Percentiles rank a stretch among this genome's conserved stretches.
These are phyloP conservation scores for Populus hybrid DNA, from an alignment of 441 rosid species.

Conservation along the genomic window DNA sequence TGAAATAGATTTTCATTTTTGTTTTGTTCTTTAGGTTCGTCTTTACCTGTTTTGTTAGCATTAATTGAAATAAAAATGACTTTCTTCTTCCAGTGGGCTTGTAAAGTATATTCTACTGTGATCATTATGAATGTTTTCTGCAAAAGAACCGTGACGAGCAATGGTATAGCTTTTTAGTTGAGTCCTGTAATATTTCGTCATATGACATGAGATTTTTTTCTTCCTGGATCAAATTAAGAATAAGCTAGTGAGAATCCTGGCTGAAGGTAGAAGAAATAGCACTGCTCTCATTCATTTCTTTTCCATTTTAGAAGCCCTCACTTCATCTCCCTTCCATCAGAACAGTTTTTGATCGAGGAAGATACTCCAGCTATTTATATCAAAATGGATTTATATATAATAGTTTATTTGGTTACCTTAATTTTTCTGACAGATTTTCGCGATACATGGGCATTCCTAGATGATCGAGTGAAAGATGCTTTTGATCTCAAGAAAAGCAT, in stretches of 20 bases:
- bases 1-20: background rate
- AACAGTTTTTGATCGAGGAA: constrained; percentile 2
- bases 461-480: constrained; percentile 77
- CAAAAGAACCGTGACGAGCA: background rate
- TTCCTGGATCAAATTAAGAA: background rate
- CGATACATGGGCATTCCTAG: constrained; percentile 80
- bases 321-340: background rate
- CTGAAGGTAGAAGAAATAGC: background rate
- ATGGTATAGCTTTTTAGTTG: background rate
- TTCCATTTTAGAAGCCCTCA: background rate
- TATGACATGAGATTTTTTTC: background rate
- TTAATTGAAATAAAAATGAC: background rate
- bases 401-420: background rate
- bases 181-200: background rate
- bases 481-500: constrained; percentile 78
- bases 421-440: constrained; percentile 46
- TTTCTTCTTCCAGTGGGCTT: background rate
- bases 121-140: background rate
- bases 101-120: background rate
- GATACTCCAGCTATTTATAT: background rate
- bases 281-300: background rate
- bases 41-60: background rate
- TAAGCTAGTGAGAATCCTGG: background rate
- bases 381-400: background rate
- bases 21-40: background rate